Base-by-base conservation (phyloP, 2,329 filamentous ascomycete species). In the Hypoxylon sp. region DNA sequence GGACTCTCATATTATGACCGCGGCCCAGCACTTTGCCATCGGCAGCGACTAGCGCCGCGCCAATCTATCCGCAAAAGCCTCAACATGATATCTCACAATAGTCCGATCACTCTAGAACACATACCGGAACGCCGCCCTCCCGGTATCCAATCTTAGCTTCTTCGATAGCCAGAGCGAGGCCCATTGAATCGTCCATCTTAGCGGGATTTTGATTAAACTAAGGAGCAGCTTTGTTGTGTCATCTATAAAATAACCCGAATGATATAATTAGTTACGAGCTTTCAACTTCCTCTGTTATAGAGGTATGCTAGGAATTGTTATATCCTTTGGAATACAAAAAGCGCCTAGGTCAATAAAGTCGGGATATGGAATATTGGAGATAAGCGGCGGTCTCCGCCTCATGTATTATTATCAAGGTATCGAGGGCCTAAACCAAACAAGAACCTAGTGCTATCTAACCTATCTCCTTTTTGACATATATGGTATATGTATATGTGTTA, bases 1-100 rank as follows among this genome's bases (percentile, higher is more conserved):
- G 91, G 16, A 93, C 86, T 60, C 91, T 84, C 88, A 91, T 88
- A 73, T 94, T 94, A 76, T 91, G 91, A 9, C 91, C 91, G 63
- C 85, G 83, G 16, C 91, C 91, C 3, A 94, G 82, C 41, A 94
- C 86, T 68, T 84, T 88, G 65, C 91, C 91, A 70, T 92, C 86
- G 61, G 85, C 85, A 39, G 87, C 85, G n/a, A 94, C 85, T 25
- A 94, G 82, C 16, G 81, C 83, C 14, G 84, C 84, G 41, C 84
- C 84, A 59, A 86, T 85, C 82, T 84, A 67, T 32, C 9, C 5
- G 25, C 12, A 25, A 9, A 34, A n/a, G 30, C 34, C 39, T 55
- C 39, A 55, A 34, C 19, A 2, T 7, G 6, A 27, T 6, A 6
- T 6, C 25, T 27, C 3, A n/a, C n/a, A 14, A 34, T 11, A 34